Conservation (phyloP, 2,329 filamentous ascomycete species). For the Aspergillus sp. region DNA sequence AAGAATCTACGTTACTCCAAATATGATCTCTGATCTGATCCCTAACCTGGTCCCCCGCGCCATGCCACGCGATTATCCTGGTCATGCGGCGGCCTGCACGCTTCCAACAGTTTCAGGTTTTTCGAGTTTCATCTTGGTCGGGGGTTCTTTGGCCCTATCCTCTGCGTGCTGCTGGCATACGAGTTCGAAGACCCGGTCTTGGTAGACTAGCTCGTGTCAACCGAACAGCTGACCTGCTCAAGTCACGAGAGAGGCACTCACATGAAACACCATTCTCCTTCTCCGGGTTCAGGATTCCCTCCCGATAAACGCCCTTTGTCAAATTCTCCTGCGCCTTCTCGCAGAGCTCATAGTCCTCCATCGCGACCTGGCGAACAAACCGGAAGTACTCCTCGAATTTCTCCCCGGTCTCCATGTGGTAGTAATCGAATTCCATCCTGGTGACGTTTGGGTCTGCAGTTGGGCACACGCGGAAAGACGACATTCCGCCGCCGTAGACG, state of each 20-base stretch:
- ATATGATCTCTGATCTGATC: neutral
- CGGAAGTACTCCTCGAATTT: conserved; percentile 62
- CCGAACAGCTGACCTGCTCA: neutral
- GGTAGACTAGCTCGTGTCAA: conserved; percentile 44
- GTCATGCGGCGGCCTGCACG: conserved; percentile 11
- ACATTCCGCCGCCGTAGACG: conserved; percentile 63
- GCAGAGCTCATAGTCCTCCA: conserved; percentile 62
- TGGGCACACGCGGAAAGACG: conserved; percentile 60
- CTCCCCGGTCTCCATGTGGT: conserved; percentile 55
- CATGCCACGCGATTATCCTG: neutral
- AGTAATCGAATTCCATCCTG: conserved; percentile 65
- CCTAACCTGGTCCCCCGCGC: neutral
- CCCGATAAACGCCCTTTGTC: conserved; percentile 57
- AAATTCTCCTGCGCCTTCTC: conserved; percentile 61
- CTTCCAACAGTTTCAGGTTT: neutral
- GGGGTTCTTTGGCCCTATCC: conserved; percentile 33
- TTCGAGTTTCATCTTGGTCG: conserved; percentile 1
- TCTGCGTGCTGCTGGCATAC: conserved; percentile 49
- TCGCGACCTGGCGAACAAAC: conserved; percentile 60
- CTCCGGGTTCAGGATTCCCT: conserved; percentile 59
- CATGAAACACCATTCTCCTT: conserved; percentile 61
- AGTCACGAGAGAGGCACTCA: conserved; percentile 33
- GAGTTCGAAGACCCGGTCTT: conserved; percentile 52
- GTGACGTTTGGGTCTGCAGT: conserved; percentile 54
- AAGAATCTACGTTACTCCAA: conserved; percentile 3